phyloP scores from a whole-genome alignment of 768 basidiomycete genomes.

The Suillus americanus region DNA sequence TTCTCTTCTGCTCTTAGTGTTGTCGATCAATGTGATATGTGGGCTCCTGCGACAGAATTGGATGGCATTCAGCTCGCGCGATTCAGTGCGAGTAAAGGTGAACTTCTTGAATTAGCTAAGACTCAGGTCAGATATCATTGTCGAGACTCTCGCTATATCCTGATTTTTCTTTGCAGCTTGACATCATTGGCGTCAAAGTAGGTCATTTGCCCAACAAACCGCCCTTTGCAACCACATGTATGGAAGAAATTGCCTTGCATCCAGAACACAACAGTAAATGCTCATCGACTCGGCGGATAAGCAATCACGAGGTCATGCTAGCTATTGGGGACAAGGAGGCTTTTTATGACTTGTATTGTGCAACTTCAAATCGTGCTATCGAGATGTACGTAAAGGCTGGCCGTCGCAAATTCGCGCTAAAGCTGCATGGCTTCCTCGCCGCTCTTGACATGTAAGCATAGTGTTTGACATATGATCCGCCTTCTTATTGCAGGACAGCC shows the following conservation, averaged over 20 bases:
- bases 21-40: conserved; percentile 75
- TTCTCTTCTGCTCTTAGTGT: conserved; percentile 87
- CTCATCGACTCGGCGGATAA: conserved; percentile 40
- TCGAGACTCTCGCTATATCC: not conserved
- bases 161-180: conserved; percentile 54
- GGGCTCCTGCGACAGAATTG: conserved; percentile 51
- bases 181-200: conserved; percentile 73
- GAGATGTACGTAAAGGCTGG: conserved; percentile 83
- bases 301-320: conserved; percentile 57
- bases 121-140: conserved; percentile 61
- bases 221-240: conserved; percentile 66
- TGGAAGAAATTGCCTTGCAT: conserved; percentile 15
- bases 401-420: conserved; percentile 81
- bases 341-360: conserved; percentile 80
- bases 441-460: conserved; percentile 80
- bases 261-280: conserved; percentile 19
- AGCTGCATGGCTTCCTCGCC: conserved; percentile 82
- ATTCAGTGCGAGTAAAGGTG: conserved; percentile 81
- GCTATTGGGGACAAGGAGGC: conserved; percentile 53
- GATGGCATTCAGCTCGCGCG: conserved; percentile 46
- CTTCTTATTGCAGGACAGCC: conserved; percentile 39
- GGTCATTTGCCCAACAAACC: conserved; percentile 70
- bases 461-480: conserved; percentile 5
- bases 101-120: conserved; percentile 84
- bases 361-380: conserved; percentile 77